Evolutionary conservation across 1,139 yeast genomes (phyloP).

Genomic region (Lodderomyces beijingensis): DNA sequence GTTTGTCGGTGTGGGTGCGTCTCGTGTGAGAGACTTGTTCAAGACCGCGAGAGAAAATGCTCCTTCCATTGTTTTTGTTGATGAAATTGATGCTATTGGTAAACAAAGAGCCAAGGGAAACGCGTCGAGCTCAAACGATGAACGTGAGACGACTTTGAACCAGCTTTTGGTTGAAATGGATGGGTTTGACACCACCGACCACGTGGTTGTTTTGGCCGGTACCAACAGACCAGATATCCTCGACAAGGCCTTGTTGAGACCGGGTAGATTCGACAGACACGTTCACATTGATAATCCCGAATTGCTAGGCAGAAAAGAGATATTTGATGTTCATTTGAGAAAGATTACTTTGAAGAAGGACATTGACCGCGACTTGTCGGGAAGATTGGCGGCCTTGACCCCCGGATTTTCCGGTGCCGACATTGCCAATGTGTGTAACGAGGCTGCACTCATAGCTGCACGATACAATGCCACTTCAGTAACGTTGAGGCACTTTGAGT

Average conservation of each 20-base stretch:
- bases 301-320: constrained; percentile 87
- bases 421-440: constrained; percentile 94
- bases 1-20: constrained; percentile 99
- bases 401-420: constrained; percentile 99
- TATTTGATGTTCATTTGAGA: constrained; percentile 77
- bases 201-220: constrained; percentile 95
- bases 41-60: constrained; percentile 90
- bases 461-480: constrained; percentile 70
- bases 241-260: constrained; percentile 90
- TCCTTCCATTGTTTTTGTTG: constrained; percentile 90
- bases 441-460: constrained; percentile 96
- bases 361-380: constrained; percentile 52
- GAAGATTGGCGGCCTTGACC: constrained; percentile 88
- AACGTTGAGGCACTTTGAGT: constrained; percentile 77
- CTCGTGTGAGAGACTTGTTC: constrained; percentile 92
- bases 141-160: constrained; percentile 92
- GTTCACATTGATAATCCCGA: constrained; percentile 90
- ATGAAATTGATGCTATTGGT: constrained; percentile 98
- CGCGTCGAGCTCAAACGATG: constrained; percentile 88
- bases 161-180: constrained; percentile 97
- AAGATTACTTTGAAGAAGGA: constrained; percentile 53
- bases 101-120: constrained; percentile 84
- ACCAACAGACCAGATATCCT: constrained; percentile 92
- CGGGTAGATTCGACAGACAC: constrained; percentile 96
- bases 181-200: constrained; percentile 86